phyloP scores from a whole-genome alignment of 768 basidiomycete genomes.

The Plicaturopsis crispa region DNA sequence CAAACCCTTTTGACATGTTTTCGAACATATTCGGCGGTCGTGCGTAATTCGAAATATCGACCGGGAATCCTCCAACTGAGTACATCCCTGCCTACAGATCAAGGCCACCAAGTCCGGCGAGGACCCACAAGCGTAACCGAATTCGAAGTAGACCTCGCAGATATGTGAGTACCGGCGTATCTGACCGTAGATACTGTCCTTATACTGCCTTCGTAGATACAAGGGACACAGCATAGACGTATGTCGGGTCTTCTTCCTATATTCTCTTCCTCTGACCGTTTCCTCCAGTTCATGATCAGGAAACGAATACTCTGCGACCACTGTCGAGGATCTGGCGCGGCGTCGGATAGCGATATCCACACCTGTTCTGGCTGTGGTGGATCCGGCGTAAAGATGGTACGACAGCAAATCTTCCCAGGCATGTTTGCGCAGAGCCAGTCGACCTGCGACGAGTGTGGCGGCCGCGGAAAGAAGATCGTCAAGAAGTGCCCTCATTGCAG shows the following conservation, averaged over 20 bases:
- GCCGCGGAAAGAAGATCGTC: constrained; percentile 74
- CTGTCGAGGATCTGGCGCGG: constrained; percentile 93
- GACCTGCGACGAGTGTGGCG: constrained; percentile 78
- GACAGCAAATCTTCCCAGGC: constrained; percentile 92
- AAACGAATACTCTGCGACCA: constrained; percentile 94
- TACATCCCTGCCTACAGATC: constrained; percentile 21
- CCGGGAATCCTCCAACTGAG: background rate
- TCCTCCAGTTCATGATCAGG: constrained; percentile 77
- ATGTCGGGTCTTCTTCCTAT: constrained; percentile 12
- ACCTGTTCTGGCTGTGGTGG: constrained; percentile 83
- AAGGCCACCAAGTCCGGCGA: constrained; percentile 58
- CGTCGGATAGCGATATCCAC: constrained; percentile 82
- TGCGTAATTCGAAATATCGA: constrained; percentile 26
- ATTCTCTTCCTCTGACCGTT: constrained; percentile 5
- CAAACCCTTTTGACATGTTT: constrained; percentile 94
- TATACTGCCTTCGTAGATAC: constrained; percentile 42
- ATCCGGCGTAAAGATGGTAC: constrained; percentile 73
- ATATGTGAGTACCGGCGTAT: constrained; percentile 51
- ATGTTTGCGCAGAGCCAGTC: constrained; percentile 90
- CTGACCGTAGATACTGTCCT: constrained; percentile 2
- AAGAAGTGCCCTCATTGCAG: constrained; percentile 76
- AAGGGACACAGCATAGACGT: constrained; percentile 82
- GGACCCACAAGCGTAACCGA: constrained; percentile 75
- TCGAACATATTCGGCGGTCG: constrained; percentile 85
- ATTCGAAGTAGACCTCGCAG: constrained; percentile 80